Conservation (phyloP, 768 basidiomycete genomes). For the Goffeauzyma gilvescens region DNA sequence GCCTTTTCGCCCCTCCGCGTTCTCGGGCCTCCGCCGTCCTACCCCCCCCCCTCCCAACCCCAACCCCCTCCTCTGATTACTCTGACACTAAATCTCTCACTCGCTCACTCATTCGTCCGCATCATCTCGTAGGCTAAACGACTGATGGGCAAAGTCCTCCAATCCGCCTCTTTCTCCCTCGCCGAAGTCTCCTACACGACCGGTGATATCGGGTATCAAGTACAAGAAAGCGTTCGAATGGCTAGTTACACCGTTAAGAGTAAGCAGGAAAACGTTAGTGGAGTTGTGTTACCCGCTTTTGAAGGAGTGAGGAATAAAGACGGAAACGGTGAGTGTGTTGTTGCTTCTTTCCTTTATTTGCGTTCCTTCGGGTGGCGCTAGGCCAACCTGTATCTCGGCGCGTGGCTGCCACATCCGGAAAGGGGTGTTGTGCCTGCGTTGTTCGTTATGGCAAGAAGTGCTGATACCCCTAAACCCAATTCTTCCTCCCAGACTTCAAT, state of each 20-base stretch:
- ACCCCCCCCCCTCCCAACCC: no score
- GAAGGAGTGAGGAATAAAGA: constrained; percentile 57
- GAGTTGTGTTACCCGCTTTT: constrained; percentile 86
- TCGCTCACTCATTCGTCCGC: no score
- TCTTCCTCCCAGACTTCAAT: constrained; percentile 59
- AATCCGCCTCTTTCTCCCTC: constrained; percentile 94
- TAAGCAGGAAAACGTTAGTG: constrained; percentile 93
- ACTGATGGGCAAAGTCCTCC: constrained; percentile 98
- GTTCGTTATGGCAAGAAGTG: no score
- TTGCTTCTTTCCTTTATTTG: neutral
- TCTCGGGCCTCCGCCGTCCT: no score
- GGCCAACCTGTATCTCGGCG: neutral
- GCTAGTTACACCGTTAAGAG: constrained; percentile 86
- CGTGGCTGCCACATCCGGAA: no score
- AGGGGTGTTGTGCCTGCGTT: no score
- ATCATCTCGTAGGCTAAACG: constrained; percentile 87
- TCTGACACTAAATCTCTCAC: no score
- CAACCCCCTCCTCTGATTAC: no score
- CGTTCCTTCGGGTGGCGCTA: neutral
- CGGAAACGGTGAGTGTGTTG: constrained; percentile 47
- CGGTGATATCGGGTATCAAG: constrained; percentile 82
- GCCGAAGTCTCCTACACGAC: constrained; percentile 97
- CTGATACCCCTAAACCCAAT: neutral
- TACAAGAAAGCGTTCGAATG: constrained; percentile 81
- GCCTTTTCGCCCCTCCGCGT: no score